Conservation (phyloP, 805 yeast species). For the Wickerhamomyces subpelliculosus region DNA sequence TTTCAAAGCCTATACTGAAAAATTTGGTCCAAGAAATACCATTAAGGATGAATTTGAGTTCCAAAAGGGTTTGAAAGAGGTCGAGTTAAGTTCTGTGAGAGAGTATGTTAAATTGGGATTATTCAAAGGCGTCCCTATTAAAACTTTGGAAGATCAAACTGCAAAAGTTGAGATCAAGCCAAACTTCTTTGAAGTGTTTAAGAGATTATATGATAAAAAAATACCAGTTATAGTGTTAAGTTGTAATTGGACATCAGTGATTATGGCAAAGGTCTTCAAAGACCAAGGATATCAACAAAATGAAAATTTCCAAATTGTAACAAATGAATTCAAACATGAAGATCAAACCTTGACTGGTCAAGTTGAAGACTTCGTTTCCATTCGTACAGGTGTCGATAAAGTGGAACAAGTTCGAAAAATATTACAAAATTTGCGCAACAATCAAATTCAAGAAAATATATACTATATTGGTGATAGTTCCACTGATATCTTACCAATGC, state of each 20-base stretch:
- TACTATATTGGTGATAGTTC: constrained; percentile 58
- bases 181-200: constrained; percentile 24
- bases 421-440: constrained; percentile 10
- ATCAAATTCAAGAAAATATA: constrained; percentile 13
- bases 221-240: constrained; percentile 43
- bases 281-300: constrained; percentile 15
- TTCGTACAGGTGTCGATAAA: constrained; percentile 54
- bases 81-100: constrained; percentile 43
- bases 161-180: constrained; percentile 28
- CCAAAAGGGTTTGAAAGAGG: constrained; percentile 36
- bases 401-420: constrained; percentile 20
- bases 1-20: constrained; percentile 24
- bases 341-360: constrained; percentile 22
- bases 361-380: constrained; percentile 14
- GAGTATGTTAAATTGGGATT: constrained; percentile 31
- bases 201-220: constrained; percentile 1
- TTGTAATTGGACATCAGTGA: constrained; percentile 52
- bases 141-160: constrained; percentile 29
- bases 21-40: constrained; percentile 25
- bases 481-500: constrained; percentile 48
- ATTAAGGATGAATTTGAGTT: constrained; percentile 36
- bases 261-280: constrained; percentile 31
- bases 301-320: constrained; percentile 26
- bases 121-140: constrained; percentile 34
- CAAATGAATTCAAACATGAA: constrained; percentile 45